These are phyloP conservation scores for Cryptosporidium ubiquitum DNA, from an alignment of 169 alveolate genomes.

Conservation along the genomic window DNA sequence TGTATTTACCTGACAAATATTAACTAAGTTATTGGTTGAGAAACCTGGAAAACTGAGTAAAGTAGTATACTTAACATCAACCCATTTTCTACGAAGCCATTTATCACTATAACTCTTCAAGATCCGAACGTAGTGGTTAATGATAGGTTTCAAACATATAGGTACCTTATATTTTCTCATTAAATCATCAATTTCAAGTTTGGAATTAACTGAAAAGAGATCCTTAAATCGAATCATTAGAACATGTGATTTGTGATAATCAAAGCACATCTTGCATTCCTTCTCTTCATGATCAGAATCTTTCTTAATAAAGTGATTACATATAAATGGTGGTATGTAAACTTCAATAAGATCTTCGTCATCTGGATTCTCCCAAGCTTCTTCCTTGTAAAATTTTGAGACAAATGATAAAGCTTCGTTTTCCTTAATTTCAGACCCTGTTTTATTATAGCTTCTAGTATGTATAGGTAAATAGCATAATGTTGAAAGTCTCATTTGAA, in stretches of 20 bases:
- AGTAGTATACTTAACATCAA: slow-evolving; percentile 62
- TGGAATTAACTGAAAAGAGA: slow-evolving; percentile 12
- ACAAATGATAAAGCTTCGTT: not conserved
- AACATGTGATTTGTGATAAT: slow-evolving; percentile 63
- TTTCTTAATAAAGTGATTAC: slow-evolving; percentile 31
- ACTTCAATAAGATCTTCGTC: slow-evolving; percentile 61
- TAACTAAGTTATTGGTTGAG: slow-evolving; percentile 62
- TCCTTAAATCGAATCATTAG: slow-evolving; percentile 41
- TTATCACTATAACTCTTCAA: slow-evolving; percentile 36
- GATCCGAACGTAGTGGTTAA: slow-evolving; percentile 43
- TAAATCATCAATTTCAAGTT: slow-evolving; percentile 27
- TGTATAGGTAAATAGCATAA: slow-evolving; percentile 53
- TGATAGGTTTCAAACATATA: slow-evolving; percentile 28
- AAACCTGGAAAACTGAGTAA: slow-evolving; percentile 73
- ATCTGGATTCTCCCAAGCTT: slow-evolving; percentile 40
- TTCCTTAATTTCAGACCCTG: not conserved
- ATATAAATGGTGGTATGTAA: slow-evolving; percentile 52
- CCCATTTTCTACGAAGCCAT: slow-evolving; percentile 71
- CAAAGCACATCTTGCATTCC: slow-evolving; percentile 59
- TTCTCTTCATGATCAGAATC: slow-evolving; percentile 11
- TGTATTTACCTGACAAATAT: slow-evolving; percentile 74
- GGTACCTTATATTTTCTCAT: slow-evolving; percentile 55
- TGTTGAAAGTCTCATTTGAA: slow-evolving; percentile 65
- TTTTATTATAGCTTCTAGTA: not conserved
- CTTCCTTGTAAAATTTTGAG: slow-evolving; percentile 49